Evolutionary conservation across 768 basidiomycete genomes (phyloP).

Genomic region (Infundibulicybe gibba): DNA sequence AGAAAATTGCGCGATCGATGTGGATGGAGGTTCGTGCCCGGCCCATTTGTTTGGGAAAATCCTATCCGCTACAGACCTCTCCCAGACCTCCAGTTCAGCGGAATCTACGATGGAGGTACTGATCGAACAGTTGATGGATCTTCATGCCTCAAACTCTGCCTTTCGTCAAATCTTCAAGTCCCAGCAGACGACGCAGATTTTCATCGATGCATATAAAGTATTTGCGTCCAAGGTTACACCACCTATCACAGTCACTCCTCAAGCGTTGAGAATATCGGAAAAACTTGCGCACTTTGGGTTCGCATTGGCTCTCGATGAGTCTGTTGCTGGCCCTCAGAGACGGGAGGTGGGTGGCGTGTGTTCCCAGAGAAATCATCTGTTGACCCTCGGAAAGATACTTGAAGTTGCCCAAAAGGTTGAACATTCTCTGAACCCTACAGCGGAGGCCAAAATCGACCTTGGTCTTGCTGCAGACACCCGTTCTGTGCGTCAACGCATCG

Average conservation of each 20-base stretch:
- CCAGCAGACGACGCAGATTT: constrained; percentile 62
- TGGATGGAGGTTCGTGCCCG: constrained; percentile 18
- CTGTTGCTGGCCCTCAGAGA: constrained; percentile 63
- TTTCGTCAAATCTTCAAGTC: constrained; percentile 76
- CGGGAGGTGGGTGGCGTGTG: constrained; percentile 55
- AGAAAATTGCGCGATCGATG: constrained; percentile 13
- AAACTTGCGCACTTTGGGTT: constrained; percentile 70
- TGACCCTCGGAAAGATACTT: constrained; percentile 38
- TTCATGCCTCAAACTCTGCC: constrained; percentile 59
- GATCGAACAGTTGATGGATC: constrained; percentile 63
- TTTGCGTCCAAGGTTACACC: constrained; percentile 44
- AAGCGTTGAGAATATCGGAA: constrained; percentile 55
- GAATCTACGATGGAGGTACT: constrained; percentile 53
- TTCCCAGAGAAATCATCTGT: too few species aligned
- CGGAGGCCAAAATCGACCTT: constrained; percentile 49
- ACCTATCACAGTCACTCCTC: constrained; percentile 34
- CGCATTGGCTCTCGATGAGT: constrained; percentile 61
- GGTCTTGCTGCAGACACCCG: constrained; percentile 47
- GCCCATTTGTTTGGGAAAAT: not conserved
- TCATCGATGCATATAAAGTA: constrained; percentile 58
- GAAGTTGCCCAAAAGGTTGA: constrained; percentile 56
- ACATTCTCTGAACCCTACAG: constrained; percentile 42
- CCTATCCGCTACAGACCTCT: not conserved
- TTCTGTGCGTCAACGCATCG: constrained; percentile 47
- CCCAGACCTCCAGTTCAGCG: constrained; percentile 11